phyloP scores from a whole-genome alignment of 2,329 filamentous ascomycete species.

The Ascosphaera apis region DNA sequence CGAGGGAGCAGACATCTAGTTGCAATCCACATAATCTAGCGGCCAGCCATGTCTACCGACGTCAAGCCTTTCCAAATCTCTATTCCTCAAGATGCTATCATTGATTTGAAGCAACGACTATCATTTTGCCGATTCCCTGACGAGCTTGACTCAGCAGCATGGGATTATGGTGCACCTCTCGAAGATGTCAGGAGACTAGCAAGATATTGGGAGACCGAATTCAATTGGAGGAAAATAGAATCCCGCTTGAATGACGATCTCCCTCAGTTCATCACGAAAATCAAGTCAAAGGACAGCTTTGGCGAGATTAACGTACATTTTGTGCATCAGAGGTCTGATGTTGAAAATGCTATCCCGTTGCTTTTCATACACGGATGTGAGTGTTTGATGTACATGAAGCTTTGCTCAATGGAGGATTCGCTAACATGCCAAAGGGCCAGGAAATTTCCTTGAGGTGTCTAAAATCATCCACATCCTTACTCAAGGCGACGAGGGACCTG shows the following conservation, averaged over 20 bases:
- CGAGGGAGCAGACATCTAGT: too few species aligned
- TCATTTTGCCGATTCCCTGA: constrained; percentile 30
- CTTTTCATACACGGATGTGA: constrained; percentile 44
- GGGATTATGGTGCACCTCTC: constrained; percentile 38
- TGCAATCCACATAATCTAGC: too few species aligned
- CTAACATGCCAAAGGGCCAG: constrained; percentile 34
- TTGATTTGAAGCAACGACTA: constrained; percentile 33
- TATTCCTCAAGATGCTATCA: constrained; percentile 28
- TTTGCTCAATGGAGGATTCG: constrained; percentile 43
- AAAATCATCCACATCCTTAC: constrained; percentile 34
- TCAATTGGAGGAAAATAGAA: constrained; percentile 40
- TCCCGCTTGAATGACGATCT: constrained; percentile 31
- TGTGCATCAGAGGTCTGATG: constrained; percentile 32
- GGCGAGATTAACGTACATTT: constrained; percentile 40
- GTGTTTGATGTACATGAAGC: constrained; percentile 2
- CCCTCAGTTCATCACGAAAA: constrained; percentile 30
- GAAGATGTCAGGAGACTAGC: constrained; percentile 36
- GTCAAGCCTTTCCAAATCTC: constrained; percentile 24
- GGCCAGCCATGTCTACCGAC: background rate
- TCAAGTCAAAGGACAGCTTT: constrained; percentile 31
- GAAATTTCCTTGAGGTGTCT: constrained; percentile 40
- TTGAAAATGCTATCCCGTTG: constrained; percentile 34
- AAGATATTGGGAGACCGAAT: constrained; percentile 31
- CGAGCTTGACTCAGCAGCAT: constrained; percentile 28
- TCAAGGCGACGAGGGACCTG: constrained; percentile 16